Percentiles rank a stretch among this genome's conserved stretches.
Conservation (phyloP, 768 basidiomycete species). For the Termitomyces sp. region DNA sequence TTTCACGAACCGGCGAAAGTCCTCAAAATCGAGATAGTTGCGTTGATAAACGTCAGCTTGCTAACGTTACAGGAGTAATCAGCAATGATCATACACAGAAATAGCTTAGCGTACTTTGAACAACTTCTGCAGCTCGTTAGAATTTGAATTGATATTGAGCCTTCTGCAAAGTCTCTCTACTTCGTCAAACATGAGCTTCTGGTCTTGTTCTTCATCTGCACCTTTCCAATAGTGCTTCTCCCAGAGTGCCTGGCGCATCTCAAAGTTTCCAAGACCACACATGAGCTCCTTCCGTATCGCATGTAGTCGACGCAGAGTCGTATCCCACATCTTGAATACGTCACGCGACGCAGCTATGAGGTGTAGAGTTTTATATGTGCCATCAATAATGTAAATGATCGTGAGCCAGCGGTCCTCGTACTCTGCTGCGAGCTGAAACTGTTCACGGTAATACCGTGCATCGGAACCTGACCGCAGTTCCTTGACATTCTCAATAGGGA, state of each 20-base stretch:
- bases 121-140: slow-evolving; percentile 50
- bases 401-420: slow-evolving; percentile 82
- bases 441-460: slow-evolving; percentile 70
- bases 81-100: not conserved
- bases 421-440: slow-evolving; percentile 62
- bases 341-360: slow-evolving; percentile 65
- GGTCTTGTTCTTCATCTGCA: slow-evolving; percentile 56
- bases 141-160: slow-evolving; percentile 61
- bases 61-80: slow-evolving; percentile 28
- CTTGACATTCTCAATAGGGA: slow-evolving; percentile 84
- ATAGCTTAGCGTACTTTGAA: slow-evolving; percentile 43
- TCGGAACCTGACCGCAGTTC: slow-evolving; percentile 79
- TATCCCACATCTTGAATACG: slow-evolving; percentile 49
- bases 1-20: slow-evolving; percentile 84
- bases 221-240: slow-evolving; percentile 82
- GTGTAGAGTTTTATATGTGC: slow-evolving; percentile 81
- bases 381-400: slow-evolving; percentile 76
- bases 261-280: slow-evolving; percentile 64
- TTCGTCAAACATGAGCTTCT: slow-evolving; percentile 67
- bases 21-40: slow-evolving; percentile 69
- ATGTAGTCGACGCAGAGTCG: slow-evolving; percentile 61
- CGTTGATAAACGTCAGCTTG: slow-evolving; percentile 56
- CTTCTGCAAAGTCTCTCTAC: slow-evolving; percentile 67
- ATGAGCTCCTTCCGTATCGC: slow-evolving; percentile 70
- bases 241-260: slow-evolving; percentile 73